Conservation (phyloP, 345 rosid species). For the Camelina laxa region DNA sequence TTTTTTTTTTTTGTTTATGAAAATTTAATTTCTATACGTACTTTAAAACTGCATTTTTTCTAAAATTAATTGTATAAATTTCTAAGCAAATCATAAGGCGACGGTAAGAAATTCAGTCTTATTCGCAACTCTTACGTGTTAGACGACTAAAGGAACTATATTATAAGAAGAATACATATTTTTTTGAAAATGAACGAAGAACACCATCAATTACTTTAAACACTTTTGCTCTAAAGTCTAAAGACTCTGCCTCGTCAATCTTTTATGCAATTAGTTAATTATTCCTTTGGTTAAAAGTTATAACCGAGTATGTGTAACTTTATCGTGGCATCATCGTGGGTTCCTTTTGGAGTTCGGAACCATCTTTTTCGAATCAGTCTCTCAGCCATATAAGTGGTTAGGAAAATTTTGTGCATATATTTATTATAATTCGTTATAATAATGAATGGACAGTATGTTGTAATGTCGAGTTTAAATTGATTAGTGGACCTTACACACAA, state of each 20-base stretch:
- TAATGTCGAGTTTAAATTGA: slow-evolving; percentile 29
- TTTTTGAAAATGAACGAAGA: slow-evolving; percentile 19
- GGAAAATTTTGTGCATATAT: slow-evolving; percentile 20
- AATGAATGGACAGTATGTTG: slow-evolving; percentile 27
- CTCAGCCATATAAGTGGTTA: slow-evolving; percentile 35
- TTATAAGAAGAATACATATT: background rate
- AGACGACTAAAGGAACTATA: background rate
- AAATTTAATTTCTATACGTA: background rate
- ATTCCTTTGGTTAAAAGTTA: slow-evolving; percentile 27
- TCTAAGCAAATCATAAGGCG: background rate
- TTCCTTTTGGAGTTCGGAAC: slow-evolving; percentile 40
- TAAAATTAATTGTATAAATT: background rate
- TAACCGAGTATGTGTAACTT: slow-evolving; percentile 27
- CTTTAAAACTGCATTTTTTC: background rate
- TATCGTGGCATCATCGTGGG: slow-evolving; percentile 41
- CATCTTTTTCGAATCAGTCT: slow-evolving; percentile 37
- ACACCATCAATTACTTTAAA: slow-evolving; percentile 25
- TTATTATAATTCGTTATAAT: slow-evolving; percentile 23
- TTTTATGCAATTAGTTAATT: slow-evolving; percentile 25
- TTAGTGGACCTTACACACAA: slow-evolving; percentile 49
- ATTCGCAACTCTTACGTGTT: slow-evolving; percentile 12
- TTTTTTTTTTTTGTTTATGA: background rate
- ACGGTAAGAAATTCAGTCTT: slow-evolving; percentile 12
- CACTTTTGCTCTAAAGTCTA: slow-evolving; percentile 32
- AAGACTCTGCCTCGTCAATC: slow-evolving; percentile 33